phyloP scores from a whole-genome alignment of 495 filamentous ascomycete genomes.

The Hypoxylon crocopeplum region DNA sequence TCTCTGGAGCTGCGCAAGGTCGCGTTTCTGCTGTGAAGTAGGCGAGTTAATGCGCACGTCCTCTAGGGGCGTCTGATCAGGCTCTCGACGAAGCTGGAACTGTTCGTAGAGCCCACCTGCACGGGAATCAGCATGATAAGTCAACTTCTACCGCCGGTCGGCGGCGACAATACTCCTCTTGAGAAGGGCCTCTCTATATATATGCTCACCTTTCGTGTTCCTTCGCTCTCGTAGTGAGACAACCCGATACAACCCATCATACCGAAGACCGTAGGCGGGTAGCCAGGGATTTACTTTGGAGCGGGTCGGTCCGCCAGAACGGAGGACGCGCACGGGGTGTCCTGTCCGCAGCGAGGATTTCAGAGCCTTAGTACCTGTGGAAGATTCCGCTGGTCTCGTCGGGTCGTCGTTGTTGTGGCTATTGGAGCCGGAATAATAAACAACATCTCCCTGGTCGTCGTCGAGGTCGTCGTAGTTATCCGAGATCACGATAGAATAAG shows the following conservation, averaged over 20 bases:
- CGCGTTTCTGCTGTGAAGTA: constrained; percentile 22
- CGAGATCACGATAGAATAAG: constrained; percentile 54
- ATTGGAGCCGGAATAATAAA: constrained; percentile 58
- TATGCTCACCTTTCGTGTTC: constrained; percentile 24
- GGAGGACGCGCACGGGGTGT: constrained; percentile 56
- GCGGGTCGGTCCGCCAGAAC: constrained; percentile 32
- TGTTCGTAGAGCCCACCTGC: constrained; percentile 45
- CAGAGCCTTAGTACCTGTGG: constrained; percentile 46
- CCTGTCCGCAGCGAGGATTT: constrained; percentile 33
- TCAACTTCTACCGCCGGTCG: background rate
- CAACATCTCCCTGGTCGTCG: constrained; percentile 48
- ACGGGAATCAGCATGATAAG: background rate
- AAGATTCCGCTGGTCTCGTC: constrained; percentile 18
- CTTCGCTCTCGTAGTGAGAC: background rate
- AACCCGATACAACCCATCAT: constrained; percentile 62
- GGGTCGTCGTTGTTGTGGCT: constrained; percentile 39
- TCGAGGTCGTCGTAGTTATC: constrained; percentile 53
- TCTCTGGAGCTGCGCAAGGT: background rate
- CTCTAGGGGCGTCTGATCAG: constrained; percentile 38
- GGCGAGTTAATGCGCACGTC: constrained; percentile 35
- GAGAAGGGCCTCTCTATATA: background rate
- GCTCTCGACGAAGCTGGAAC: constrained; percentile 50
- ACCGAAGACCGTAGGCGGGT: constrained; percentile 54
- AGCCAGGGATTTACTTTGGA: constrained; percentile 27
- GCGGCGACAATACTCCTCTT: background rate